phyloP scores from a whole-genome alignment of 164 flowering plant species.

The Amborella trichopoda region DNA sequence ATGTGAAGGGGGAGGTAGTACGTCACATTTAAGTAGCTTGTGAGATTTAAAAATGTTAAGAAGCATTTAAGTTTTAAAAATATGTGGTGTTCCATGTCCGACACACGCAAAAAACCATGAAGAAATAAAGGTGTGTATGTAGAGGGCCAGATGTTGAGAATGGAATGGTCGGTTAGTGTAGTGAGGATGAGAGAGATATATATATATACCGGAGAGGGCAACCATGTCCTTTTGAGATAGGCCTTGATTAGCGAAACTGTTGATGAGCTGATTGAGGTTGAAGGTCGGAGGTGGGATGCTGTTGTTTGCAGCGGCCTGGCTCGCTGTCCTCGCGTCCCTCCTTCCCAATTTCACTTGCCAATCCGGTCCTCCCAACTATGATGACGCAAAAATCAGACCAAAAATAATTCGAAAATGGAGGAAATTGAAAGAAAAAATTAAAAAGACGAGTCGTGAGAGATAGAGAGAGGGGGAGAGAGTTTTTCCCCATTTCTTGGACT shows the following conservation, averaged over 20 bases:
- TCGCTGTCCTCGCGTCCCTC: constrained; percentile 35
- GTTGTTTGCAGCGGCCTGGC: constrained; percentile 13
- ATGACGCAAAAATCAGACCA: background rate
- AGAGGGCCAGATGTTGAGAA: background rate
- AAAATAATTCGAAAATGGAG: background rate
- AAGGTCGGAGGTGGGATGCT: constrained; percentile 18
- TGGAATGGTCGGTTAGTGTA: background rate
- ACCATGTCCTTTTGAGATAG: constrained; percentile 29
- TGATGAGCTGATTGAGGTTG: constrained; percentile 13
- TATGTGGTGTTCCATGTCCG: background rate
- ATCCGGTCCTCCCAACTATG: constrained; percentile 30
- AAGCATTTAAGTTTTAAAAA: background rate
- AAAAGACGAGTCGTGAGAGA: background rate
- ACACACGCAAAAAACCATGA: background rate
- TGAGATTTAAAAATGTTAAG: background rate
- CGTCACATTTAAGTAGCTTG: background rate
- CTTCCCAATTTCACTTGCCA: constrained; percentile 43
- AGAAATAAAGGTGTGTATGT: background rate
- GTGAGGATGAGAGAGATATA: background rate
- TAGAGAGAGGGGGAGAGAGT: background rate
- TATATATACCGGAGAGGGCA: constrained; percentile 26
- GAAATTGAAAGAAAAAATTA: background rate
- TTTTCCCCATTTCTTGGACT: background rate
- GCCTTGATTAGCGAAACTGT: constrained; percentile 17
- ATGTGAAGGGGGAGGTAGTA: no score